Base-by-base conservation (phyloP, 768 basidiomycete species). In the Pulveroboletus sp. region DNA sequence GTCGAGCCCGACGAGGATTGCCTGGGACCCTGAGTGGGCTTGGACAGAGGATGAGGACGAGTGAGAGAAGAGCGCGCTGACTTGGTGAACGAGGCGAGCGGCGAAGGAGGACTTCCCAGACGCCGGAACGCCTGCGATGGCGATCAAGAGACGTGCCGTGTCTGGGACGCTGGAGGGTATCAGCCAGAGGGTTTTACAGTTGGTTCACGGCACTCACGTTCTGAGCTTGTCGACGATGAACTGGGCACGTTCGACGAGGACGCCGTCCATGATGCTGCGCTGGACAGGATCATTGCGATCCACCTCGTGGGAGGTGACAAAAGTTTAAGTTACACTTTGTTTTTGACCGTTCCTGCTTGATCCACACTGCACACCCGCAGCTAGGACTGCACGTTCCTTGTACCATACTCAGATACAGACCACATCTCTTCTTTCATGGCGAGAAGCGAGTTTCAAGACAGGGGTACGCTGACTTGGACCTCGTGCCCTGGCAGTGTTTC, bases 91-190 rank as follows among this genome's bases (percentile, higher is more conserved):
- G 36, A 95, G 64, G 7, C 78, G 73, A 47, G 71, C 69, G 11
- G 91, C 80, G 28, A 94, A 73, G 0, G 87, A 82, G 0, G 89
- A 85, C 73, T 96, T 96, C 15, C 93, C 92, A 0, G 87, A 86
- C 1, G 89, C 94, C 4, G 94, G 93, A 15, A 86, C 78, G 8
- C 89, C 89, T 33, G 82, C 72, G 50, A 91, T 76, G 32, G 86
- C 90, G 31, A 91, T 76, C 13, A 92, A 66, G 28, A 90, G 72
- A 28, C 89, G 80, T 0, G 57, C 30, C 0, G 56, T 55, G 30
- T 51, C 43, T 2, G 55, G 65, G 14, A 55, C 41, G 8, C 60
- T 67, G 46, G 4, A 1, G 26, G 1, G n/a, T 17, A 0, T 40
- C 10, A 45, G 38, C n/a, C 0, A 8, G 41, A 10, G 10, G 21